Evolutionary conservation across 1,139 yeast genomes (phyloP).

Genomic region (Candida sanyaensis): DNA sequence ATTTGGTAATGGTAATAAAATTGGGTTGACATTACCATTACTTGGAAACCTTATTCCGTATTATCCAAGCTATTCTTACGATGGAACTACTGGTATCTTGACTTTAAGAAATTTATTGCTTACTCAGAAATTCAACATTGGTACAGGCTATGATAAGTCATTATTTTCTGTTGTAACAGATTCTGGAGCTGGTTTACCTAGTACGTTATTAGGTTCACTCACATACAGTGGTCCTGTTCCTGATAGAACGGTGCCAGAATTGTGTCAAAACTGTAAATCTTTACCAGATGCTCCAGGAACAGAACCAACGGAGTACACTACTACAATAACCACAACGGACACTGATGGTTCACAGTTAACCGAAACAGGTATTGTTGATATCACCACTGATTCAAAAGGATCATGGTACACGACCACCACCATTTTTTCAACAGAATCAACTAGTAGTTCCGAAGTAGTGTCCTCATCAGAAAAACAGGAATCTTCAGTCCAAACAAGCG

Average conservation of each 20-base stretch:
- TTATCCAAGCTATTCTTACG: slow-evolving; percentile 14
- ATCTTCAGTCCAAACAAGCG: too few relatives aligned
- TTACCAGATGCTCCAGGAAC: not conserved
- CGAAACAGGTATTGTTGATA: slow-evolving; percentile 13
- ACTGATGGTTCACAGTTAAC: slow-evolving; percentile 20
- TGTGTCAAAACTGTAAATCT: not conserved
- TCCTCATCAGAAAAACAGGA: not conserved
- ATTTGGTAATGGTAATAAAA: slow-evolving; percentile 21
- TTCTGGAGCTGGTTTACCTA: slow-evolving; percentile 17
- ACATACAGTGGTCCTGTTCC: slow-evolving; percentile 21
- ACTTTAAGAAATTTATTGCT: slow-evolving; percentile 14
- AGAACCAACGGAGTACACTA: slow-evolving; percentile 15
- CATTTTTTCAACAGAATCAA: not conserved
- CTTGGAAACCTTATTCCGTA: not conserved
- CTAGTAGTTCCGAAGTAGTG: not conserved
- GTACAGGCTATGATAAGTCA: slow-evolving; percentile 20
- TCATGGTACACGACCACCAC: slow-evolving; percentile 2
- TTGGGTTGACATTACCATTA: slow-evolving; percentile 8
- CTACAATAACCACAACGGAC: slow-evolving; percentile 10
- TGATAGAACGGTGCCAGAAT: not conserved
- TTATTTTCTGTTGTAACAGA: slow-evolving; percentile 16
- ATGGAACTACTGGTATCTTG: slow-evolving; percentile 22
- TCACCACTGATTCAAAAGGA: slow-evolving; percentile 3
- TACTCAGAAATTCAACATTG: slow-evolving; percentile 23
- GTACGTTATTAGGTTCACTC: slow-evolving; percentile 14